Conservation (phyloP, 169 alveolate species). For the Sarcocystis neurona region DNA sequence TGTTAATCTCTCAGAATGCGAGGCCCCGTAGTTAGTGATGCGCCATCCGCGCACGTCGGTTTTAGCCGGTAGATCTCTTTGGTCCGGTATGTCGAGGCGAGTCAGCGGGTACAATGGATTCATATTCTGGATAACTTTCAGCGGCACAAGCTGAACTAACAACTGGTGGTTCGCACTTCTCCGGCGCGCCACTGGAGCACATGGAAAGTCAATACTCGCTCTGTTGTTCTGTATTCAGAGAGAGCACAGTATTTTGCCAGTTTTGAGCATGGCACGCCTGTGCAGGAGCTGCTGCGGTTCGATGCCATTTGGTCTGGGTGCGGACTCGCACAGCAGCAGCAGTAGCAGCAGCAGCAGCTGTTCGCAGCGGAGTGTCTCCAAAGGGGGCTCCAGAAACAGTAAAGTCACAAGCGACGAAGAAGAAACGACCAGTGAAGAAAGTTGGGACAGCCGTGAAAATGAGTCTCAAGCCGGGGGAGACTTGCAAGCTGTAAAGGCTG, state of each 20-base stretch:
- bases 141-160: too few species aligned
- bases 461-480: constrained; percentile 8
- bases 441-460: constrained; percentile 44
- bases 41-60: too few species aligned
- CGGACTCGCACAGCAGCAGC: too few species aligned
- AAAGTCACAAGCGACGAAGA: neutral
- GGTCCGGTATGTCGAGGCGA: too few species aligned
- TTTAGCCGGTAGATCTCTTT: too few species aligned
- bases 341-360: neutral
- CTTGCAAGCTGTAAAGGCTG: neutral
- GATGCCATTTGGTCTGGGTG: constrained; percentile 37
- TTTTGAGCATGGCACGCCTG: constrained; percentile 23
- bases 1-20: too few species aligned
- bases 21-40: too few species aligned
- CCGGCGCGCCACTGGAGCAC: neutral
- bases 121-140: too few species aligned
- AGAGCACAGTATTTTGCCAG: neutral
- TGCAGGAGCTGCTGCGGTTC: constrained; percentile 34
- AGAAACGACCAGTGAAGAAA: constrained; percentile 9
- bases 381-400: neutral
- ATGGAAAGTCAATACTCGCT: neutral
- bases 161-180: neutral
- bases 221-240: neutral
- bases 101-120: too few species aligned
- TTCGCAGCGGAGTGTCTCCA: neutral